A percentile compares a stretch with the other conserved stretches of the same genome.
Conservation (phyloP, 805 yeast genomes). For the Naumovozyma castellii region DNA sequence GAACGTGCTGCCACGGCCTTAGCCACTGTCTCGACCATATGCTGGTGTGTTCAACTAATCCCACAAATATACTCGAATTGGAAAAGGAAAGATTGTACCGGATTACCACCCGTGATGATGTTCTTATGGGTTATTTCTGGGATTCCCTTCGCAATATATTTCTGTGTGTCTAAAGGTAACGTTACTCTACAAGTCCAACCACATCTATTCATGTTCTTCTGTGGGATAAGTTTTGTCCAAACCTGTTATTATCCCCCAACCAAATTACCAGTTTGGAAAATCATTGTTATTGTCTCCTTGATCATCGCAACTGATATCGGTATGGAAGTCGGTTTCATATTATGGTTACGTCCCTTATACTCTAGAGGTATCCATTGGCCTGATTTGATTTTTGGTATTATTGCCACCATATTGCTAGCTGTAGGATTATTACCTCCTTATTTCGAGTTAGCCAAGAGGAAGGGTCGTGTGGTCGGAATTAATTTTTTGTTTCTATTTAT, state of each 20-base stretch:
- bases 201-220: conserved; percentile 63
- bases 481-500: conserved; percentile 68
- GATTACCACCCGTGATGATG: conserved; percentile 84
- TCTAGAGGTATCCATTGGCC: conserved; percentile 61
- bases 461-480: conserved; percentile 82
- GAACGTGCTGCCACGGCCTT: conserved; percentile 46
- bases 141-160: conserved; percentile 80
- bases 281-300: conserved; percentile 29
- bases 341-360: conserved; percentile 55
- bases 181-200: conserved; percentile 83
- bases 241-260: conserved; percentile 67
- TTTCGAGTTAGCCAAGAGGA: conserved; percentile 66
- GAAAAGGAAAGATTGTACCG: conserved; percentile 68
- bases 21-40: conserved; percentile 81
- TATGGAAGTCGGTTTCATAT: conserved; percentile 57
- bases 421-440: conserved; percentile 84
- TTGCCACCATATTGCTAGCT: conserved; percentile 69
- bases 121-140: conserved; percentile 73
- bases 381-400: conserved; percentile 62
- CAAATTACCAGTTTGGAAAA: conserved; percentile 27
- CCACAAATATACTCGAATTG: conserved; percentile 79
- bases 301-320: conserved; percentile 44
- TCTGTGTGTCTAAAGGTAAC: conserved; percentile 58
- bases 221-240: conserved; percentile 61
- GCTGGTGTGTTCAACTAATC: conserved; percentile 86